Percentiles rank a stretch among this genome's conserved stretches.
Evolutionary conservation across 176 grass and related monocot genomes (phyloP).

Genomic region (Avena eriantha): DNA sequence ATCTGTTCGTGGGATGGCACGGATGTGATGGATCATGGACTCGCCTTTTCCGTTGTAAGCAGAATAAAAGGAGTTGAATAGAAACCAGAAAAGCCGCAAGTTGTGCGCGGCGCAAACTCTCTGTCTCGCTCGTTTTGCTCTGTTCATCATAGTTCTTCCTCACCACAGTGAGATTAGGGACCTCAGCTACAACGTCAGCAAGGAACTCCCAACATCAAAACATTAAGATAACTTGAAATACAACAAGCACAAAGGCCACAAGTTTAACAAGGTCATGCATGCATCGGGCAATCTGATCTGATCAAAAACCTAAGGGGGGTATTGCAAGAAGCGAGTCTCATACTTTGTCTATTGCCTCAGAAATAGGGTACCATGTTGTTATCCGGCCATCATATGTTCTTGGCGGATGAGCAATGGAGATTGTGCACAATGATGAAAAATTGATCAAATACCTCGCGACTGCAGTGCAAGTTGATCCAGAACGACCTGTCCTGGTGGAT

Average conservation of each 20-base stretch:
- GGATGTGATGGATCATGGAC: too few species aligned
- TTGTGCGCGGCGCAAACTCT: too few species aligned
- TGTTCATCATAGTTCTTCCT: too few species aligned
- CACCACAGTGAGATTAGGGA: too few species aligned
- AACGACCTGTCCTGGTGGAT: conserved; percentile 85
- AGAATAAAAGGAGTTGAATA: too few species aligned
- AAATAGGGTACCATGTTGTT: conserved; percentile 92
- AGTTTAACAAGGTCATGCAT: conserved; percentile 3
- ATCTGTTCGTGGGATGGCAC: too few species aligned
- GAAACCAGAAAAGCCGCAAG: too few species aligned
- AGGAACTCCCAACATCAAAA: background rate
- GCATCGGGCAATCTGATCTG: background rate
- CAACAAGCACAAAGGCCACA: background rate
- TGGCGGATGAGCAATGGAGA: conserved; percentile 97
- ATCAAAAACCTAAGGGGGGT: conserved; percentile 79
- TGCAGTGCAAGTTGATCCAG: conserved; percentile 98
- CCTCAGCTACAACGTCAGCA: too few species aligned
- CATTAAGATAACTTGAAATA: conserved; percentile 28
- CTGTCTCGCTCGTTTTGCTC: too few species aligned
- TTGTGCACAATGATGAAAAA: conserved; percentile 93
- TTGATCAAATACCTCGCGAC: conserved; percentile 86
- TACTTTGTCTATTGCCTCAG: conserved; percentile 81
- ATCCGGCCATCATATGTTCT: conserved; percentile 84
- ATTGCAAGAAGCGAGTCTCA: conserved; percentile 92
- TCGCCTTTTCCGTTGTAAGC: too few species aligned